Evolutionary conservation across 140 eudicot species (phyloP).

Genomic region (Cichorium intybus): DNA sequence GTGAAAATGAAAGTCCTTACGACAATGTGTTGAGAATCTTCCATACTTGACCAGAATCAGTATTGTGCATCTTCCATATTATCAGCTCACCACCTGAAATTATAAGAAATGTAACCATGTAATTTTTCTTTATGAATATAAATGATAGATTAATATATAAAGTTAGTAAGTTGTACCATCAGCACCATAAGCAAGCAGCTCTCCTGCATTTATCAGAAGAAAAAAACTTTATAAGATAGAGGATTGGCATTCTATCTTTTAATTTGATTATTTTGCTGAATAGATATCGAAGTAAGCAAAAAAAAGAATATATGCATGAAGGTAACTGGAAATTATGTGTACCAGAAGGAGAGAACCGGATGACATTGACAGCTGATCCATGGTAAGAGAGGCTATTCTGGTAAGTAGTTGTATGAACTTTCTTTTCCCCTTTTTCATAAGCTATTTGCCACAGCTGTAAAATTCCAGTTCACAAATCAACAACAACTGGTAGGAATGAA

Average conservation of each 20-base stretch:
- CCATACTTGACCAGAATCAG: slow-evolving; percentile 80
- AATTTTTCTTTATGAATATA: background rate
- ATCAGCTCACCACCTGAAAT: slow-evolving; percentile 82
- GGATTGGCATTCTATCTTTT: background rate
- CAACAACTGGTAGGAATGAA: background rate
- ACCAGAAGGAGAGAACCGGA: slow-evolving; percentile 97
- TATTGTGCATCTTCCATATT: slow-evolving; percentile 70
- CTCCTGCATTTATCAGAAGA: slow-evolving; percentile 58
- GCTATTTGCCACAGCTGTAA: slow-evolving; percentile 68
- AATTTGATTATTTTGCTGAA: background rate
- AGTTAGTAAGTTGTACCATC: slow-evolving; percentile 60
- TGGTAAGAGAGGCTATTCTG: slow-evolving; percentile 82
- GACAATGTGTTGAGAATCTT: slow-evolving; percentile 81
- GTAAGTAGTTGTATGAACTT: slow-evolving; percentile 68
- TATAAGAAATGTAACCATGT: background rate
- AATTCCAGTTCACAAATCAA: slow-evolving; percentile 5
- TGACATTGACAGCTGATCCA: slow-evolving; percentile 79
- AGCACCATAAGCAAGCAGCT: slow-evolving; percentile 94
- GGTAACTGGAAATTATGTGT: background rate
- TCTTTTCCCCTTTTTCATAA: slow-evolving; percentile 64
- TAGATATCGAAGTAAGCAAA: background rate
- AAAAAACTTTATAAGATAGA: slow-evolving; percentile 6
- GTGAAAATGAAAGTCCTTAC: slow-evolving; percentile 51
- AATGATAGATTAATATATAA: background rate
- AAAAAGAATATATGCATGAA: background rate